Evolutionary conservation across 306 rosid genomes (phyloP), one percentile per base, ranked within the genome.

Genomic region (Gleditsia sinensis): DNA sequence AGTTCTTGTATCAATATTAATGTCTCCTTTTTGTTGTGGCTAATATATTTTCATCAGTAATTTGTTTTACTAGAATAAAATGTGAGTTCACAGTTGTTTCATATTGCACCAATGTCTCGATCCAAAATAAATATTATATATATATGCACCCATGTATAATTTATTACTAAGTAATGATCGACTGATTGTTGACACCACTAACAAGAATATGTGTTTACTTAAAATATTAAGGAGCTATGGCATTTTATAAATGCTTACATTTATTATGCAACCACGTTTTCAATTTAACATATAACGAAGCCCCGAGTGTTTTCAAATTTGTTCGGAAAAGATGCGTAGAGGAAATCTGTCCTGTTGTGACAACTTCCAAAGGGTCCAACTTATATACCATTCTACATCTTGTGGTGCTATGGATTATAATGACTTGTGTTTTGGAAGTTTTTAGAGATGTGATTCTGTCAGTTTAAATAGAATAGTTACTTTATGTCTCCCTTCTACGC

Each of bases 1-100:
- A 19, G 8, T 49, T 69, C 39, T 27, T 30, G 17, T 27, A 9
- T 46, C 48, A 55, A 5, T 72, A 17, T 25, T 59, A 50, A n/a
- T 57, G 16, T 40, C 10, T 55, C 25, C 32, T 71, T 63, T 25
- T 67, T 55, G 39, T 7, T 78, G 49, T 1, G 3, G 68, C 51
- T 63, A 32, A 17, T 67, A 25, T 81, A 55, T 55, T 80, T 77
- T 55, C 53, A 63, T 55, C 53, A 63, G 39, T 27, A 40, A 17
- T 56, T 28, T 5, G 23, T 28, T 53, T 60, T 34, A 9, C n/a
- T 63, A 24, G 40, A 33, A 58, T 59, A 7, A 39, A 21, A 57
- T 32, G 61, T 48, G 25, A 45, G 14, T n/a, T n/a, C n/a, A n/a
- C n/a, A n/a, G n/a, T 27, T 43, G 71, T 53, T 72, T 54, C 27